Base-by-base conservation (phyloP, 2,329 filamentous ascomycete species). In the Parasarocladium wereldwijsianum region DNA sequence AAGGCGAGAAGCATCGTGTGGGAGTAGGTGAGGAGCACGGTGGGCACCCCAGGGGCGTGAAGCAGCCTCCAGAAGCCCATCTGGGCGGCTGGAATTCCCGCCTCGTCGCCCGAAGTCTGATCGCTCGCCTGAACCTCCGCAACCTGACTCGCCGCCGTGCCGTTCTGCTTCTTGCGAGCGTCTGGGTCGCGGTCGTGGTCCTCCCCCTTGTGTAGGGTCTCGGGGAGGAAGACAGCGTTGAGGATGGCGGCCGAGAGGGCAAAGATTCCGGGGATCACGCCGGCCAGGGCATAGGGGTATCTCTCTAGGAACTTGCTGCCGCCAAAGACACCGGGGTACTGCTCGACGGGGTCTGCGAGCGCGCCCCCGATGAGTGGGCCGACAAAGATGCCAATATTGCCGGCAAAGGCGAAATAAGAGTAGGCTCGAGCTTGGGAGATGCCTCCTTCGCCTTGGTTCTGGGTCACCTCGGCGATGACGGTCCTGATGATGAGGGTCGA, bases 381-480 rank as follows among this genome's bases (percentile, higher is more conserved):
- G 2, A 83, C 17, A 34, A 83, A 72, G 25, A 87, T 72, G 4
- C 82, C 82, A 7, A 86, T 14, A 39, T 87, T 87, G 4, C 72
- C 71, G 0, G 67, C 60, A 44, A 87, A 82, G 8, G 79, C 77
- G 45, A 86, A 86, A 59, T 72, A 79, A 43, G 75, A 75, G 44
- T 86, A 90, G 0, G 76, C 72, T 17, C 64, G 57, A 0, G 81
- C 80, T 50, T 86, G 80, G 0, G 75, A 85, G 37, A 67, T 63
- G n/a, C n/a, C n/a, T n/a, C n/a, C n/a, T n/a, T n/a, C n/a, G n/a
- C n/a, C n/a, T n/a, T n/a, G n/a, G 5, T 66, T 54, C 0, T 75
- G 80, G 47, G 71, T 77, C 40, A 75, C 70, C 51, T 90, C 82
- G 12, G 69, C 67, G 17, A 87, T 62, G 76, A 87, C 85, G 6